phyloP scores from a whole-genome alignment of 257 asterid species.

The Gentiana macrophylla region DNA sequence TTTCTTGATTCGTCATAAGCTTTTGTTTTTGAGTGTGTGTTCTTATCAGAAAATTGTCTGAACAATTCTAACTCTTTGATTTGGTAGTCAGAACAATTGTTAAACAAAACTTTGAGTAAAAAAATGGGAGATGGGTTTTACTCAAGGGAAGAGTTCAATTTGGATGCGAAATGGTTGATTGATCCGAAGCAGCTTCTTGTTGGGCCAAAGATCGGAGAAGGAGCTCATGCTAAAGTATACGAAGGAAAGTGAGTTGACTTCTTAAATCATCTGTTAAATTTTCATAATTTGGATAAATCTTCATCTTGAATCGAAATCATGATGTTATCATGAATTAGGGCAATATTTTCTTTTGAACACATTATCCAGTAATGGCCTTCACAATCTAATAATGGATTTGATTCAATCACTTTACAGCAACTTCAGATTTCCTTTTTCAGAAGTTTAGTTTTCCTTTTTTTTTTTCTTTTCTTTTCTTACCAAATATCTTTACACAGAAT shows the following conservation, averaged over 20 bases:
- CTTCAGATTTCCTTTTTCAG: too few species aligned
- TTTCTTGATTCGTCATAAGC: neutral
- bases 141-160: conserved; percentile 47
- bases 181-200: conserved; percentile 88
- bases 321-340: neutral
- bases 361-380: neutral
- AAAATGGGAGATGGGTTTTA: conserved; percentile 71
- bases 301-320: conserved; percentile 6
- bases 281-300: conserved; percentile 9
- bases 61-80: conserved; percentile 11
- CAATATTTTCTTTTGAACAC: neutral
- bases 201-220: conserved; percentile 97
- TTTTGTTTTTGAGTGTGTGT: neutral
- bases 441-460: neutral
- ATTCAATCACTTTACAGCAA: neutral
- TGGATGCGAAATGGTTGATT: conserved; percentile 72
- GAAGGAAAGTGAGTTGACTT: conserved; percentile 85
- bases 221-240: conserved; percentile 95
- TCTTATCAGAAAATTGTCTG: neutral
- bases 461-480: neutral
- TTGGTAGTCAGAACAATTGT: conserved; percentile 20
- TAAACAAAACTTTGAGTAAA: conserved; percentile 10
- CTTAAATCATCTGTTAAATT: conserved; percentile 3
- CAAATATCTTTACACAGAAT: neutral
- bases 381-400: neutral